phyloP scores from a whole-genome alignment of 2,329 filamentous ascomycete genomes.

The Microdochium bolleyi region DNA sequence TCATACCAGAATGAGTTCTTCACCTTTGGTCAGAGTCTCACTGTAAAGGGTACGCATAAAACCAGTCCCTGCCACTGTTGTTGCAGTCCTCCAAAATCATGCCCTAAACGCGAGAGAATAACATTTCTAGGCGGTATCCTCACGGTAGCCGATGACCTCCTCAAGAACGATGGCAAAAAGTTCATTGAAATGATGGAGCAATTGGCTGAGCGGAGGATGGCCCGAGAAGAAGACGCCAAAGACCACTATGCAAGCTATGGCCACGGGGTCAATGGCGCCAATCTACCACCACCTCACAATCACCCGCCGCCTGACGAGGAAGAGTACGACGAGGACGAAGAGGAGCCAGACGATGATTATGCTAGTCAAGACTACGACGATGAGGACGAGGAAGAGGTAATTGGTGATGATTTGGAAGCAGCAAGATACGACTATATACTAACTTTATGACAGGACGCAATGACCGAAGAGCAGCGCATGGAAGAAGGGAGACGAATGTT shows the following conservation, averaged over 20 bases:
- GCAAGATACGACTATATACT: conserved; percentile 10
- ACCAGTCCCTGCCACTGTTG: conserved; percentile 3
- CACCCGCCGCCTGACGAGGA: conserved; percentile 73
- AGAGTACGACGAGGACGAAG: conserved; percentile 60
- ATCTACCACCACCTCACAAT: conserved; percentile 50
- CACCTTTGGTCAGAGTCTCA: conserved; percentile 94
- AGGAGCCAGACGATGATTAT: conserved; percentile 50
- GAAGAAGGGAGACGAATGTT: conserved; percentile 98
- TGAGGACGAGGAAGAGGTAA: conserved; percentile 68
- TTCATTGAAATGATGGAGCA: conserved; percentile 99
- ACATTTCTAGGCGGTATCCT: conserved; percentile 78
- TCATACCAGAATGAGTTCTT: conserved; percentile 79
- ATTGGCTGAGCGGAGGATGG: conserved; percentile 93
- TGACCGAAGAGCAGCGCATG: conserved; percentile 99
- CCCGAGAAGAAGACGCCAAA: conserved; percentile 84
- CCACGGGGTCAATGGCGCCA: conserved; percentile 52
- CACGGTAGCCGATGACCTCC: conserved; percentile 93
- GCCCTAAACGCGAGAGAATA: conserved; percentile 15
- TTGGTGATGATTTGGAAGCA: conserved; percentile 4
- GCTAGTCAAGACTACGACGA: conserved; percentile 58
- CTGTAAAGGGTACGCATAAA: conserved; percentile 65
- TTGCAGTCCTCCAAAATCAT: conserved; percentile 7
- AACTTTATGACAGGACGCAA: conserved; percentile 65
- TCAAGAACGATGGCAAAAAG: conserved; percentile 98
- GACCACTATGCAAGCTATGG: conserved; percentile 52